Base-by-base conservation (phyloP, 2,329 filamentous ascomycete genomes). In the Verticillium dahliae region DNA sequence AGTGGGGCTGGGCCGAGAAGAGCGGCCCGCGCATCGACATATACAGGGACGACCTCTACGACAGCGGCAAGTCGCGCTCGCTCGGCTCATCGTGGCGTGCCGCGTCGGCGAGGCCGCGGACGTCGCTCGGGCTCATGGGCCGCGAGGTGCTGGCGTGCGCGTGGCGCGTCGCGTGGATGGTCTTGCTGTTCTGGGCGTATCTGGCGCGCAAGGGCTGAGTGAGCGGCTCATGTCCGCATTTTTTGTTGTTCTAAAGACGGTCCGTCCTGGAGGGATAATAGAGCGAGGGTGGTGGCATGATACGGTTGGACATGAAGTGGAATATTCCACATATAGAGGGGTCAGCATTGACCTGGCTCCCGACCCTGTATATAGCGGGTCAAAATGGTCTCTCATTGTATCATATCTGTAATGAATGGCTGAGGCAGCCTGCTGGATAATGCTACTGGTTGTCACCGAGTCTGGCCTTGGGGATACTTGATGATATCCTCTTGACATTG, bases 101-200 rank as follows among this genome's bases (percentile, higher is more conserved):
- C 14, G 69, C 69, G 14, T 60, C 67, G 18, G 62, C 68, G 35
- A 60, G 66, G 70, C 70, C 68, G 54, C 63, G 64, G 61, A 77
- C 35, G 10, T 59, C 73, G 27, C 71, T 82, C 2, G 71, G 72
- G 1, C 71, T 85, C 4, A 81, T 90, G 6, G 71, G 77, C 37
- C 77, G 79, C 33, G 89, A 94, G 72, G 74, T 92, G 41, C 81
- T 80, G 74, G 81, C 78, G 9, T 87, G 84, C 55, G 68, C 87
- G 18, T 86, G 84, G 76, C 79, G 83, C 57, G 86, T 92, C 3
- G 80, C 79, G 6, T 85, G 83, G 80, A 82, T 90, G 72, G 85
- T 85, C 22, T 72, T 87, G 55, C 66, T 77, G 14, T 86, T 87
- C 72, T 95, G 90, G 80, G 79, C 79, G 35, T 90, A 86, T 75